Base-by-base conservation (phyloP, 495 filamentous ascomycete genomes). In the Talaromyces nanjingensis region DNA sequence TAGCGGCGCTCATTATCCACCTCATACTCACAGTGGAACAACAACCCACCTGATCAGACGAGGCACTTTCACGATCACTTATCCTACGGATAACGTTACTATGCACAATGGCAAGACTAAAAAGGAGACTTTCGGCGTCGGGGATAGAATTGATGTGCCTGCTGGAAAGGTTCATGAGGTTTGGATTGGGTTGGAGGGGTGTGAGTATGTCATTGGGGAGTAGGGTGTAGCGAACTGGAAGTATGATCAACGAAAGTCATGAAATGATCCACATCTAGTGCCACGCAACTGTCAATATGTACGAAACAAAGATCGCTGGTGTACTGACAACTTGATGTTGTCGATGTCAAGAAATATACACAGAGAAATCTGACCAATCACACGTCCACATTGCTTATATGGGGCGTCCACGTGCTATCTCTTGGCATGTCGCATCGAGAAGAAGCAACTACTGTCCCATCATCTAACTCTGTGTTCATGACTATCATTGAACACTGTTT, bases 131-230 rank as follows among this genome's bases (percentile, higher is more conserved):
- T 90, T 89, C 69, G 81, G 83, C 0, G 78, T 79, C 2, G 91
- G 91, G 0, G 84, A 81, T 14, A 77, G 91, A 62, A 71, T 94
- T n/a, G 90, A 93, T 75, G 90, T 96, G 3, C 88, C 87, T 7
- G 87, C 89, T 1, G 80, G 81, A 0, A 83, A 85, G 52, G 63
- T 84, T 9, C 91, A 94, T 75, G 91, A 94, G 79, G 90, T 94
- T 20, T 94, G 91, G 91, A 86, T 93, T 66, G 91, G 91, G 0
- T 45, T 71, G 1, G 79, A 87, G 61, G 91, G 91, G 0, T 96
- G 91, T 75, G 91, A 89, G 45, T 92, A 91, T 78, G 89, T 93
- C 22, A 91, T 94, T 73, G 91, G 91, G 20, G 90, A 92, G 71
- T 91, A 71, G 77, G 11, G 3, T 0, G 42, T 47, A 47, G 42